Conservation (phyloP, 306 rosid species). For the Prinsepia uniflora region DNA sequence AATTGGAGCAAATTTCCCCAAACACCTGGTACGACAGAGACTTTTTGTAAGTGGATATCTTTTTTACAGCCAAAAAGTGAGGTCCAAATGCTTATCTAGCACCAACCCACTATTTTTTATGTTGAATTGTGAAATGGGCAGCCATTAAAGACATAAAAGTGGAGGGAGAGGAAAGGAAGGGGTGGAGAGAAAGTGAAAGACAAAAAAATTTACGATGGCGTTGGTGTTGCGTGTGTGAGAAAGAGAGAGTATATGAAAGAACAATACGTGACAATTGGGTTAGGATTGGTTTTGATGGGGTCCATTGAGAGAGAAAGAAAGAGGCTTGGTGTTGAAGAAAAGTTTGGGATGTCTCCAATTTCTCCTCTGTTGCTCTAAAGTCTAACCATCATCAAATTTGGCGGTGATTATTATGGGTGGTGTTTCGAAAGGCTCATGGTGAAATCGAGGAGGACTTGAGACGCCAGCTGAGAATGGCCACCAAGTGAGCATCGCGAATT, state of each 20-base stretch:
- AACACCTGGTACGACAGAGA: conserved; percentile 26
- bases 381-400: conserved; percentile 32
- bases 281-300: conserved; percentile 37
- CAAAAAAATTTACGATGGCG: conserved; percentile 26
- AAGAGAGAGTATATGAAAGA: conserved; percentile 31
- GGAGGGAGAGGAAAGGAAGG: conserved; percentile 18
- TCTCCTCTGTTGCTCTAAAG: conserved; percentile 19
- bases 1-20: conserved; percentile 28
- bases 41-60: conserved; percentile 41
- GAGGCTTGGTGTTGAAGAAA: conserved; percentile 28
- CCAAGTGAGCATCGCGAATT: no score
- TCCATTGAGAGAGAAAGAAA: conserved; percentile 12
- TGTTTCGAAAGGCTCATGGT: no score
- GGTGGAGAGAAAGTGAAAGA: conserved; percentile 29
- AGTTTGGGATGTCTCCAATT: conserved; percentile 23
- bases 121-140: conserved; percentile 43
- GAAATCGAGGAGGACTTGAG: no score
- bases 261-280: conserved; percentile 68
- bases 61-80: conserved; percentile 47
- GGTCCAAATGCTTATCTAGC: conserved; percentile 37
- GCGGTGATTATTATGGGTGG: no score
- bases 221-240: conserved; percentile 28
- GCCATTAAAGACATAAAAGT: conserved; percentile 68
- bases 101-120: conserved; percentile 57
- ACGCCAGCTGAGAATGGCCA: no score